Evolutionary conservation across 78 protist species (phyloP).

Genomic region (Dictyostelium firmibasis): DNA sequence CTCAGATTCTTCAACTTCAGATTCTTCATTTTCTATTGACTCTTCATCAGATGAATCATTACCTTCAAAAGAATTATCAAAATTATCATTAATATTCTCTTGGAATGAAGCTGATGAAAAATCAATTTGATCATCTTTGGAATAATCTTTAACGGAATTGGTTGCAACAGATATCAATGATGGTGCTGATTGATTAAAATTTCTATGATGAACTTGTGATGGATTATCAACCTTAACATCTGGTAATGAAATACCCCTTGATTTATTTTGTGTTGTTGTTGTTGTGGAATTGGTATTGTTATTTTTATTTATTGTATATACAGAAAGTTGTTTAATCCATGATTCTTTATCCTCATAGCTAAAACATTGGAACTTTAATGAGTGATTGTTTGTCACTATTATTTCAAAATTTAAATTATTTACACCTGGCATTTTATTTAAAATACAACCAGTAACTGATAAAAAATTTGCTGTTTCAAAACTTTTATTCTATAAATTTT

Average conservation of each 20-base stretch:
- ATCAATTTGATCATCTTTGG: conserved; percentile 1
- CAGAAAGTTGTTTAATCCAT: not conserved
- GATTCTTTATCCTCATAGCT: not conserved
- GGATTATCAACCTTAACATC: not conserved
- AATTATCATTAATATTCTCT: not conserved
- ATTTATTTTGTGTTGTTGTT: not conserved
- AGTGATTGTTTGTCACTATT: not conserved
- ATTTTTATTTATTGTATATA: not conserved
- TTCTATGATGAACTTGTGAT: conserved; percentile 36
- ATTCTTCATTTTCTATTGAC: not conserved
- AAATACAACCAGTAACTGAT: conserved; percentile 12
- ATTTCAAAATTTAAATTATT: conserved; percentile 6
- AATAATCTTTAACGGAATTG: not conserved
- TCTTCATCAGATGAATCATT: not conserved
- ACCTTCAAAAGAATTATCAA: not conserved
- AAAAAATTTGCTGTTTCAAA: conserved; percentile 29
- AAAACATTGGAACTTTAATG: not conserved
- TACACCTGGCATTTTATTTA: not conserved
- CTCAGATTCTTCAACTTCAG: not conserved
- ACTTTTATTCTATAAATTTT: not conserved
- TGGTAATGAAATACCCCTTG: conserved; percentile 26
- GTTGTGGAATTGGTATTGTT: not conserved
- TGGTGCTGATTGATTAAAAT: conserved; percentile 72
- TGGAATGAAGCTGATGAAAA: not conserved
- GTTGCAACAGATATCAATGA: conserved; percentile 6